These are phyloP conservation scores for Leishmania gerbilli DNA, from an alignment of 208 protist species.

Conservation along the genomic window DNA sequence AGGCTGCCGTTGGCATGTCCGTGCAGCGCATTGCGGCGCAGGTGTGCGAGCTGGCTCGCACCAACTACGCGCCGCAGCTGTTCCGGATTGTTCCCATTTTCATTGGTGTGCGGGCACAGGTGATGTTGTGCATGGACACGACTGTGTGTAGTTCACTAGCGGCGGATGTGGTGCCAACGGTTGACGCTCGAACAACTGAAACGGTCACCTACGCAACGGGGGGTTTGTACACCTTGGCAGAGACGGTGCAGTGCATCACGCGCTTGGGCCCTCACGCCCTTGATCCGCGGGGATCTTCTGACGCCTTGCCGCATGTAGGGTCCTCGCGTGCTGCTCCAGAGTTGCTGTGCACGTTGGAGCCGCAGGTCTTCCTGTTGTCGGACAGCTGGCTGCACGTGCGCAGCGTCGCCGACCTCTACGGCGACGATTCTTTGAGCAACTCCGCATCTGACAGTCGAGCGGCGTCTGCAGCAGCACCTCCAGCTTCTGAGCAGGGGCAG, in stretches of 20 bases:
- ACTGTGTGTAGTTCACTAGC: not conserved
- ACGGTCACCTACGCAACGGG: slow-evolving; percentile 52
- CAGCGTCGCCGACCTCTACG: slow-evolving; percentile 44
- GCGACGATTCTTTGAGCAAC: slow-evolving; percentile 2
- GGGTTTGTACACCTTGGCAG: slow-evolving; percentile 63
- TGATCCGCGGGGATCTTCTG: not conserved
- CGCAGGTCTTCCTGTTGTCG: slow-evolving; percentile 56
- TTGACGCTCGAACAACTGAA: slow-evolving; percentile 9
- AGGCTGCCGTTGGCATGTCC: slow-evolving; percentile 31
- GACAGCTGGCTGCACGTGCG: slow-evolving; percentile 68
- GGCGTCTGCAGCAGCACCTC: not conserved
- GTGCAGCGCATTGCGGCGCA: slow-evolving; percentile 24
- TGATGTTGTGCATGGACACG: not conserved
- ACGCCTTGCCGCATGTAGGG: not conserved
- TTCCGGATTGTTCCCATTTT: slow-evolving; percentile 52
- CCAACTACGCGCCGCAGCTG: slow-evolving; percentile 13
- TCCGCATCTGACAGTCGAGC: not conserved
- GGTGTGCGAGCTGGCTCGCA: not conserved
- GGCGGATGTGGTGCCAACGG: not conserved
- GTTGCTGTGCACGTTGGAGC: slow-evolving; percentile 12
- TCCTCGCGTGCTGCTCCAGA: not conserved
- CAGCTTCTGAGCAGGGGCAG: not conserved
- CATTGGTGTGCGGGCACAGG: slow-evolving; percentile 43
- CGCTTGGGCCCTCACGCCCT: slow-evolving; percentile 3
- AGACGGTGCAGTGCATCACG: slow-evolving; percentile 23